These are phyloP conservation scores for Coemansia sp. DNA, from an alignment of 192 early-diverging fungal genomes.

Conservation along the genomic window DNA sequence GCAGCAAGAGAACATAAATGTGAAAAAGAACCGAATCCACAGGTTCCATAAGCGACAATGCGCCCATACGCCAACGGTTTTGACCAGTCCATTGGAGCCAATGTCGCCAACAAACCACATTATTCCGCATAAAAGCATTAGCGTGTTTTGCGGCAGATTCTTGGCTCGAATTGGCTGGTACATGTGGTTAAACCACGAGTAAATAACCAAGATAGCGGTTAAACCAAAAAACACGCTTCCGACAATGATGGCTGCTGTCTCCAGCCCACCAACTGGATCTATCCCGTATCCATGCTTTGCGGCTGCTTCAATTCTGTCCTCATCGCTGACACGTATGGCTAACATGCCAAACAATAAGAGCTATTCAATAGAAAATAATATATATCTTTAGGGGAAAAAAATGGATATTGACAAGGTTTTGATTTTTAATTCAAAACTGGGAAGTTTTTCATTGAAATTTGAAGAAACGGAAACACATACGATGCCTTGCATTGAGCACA, in stretches of 20 bases:
- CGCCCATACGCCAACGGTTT: slow-evolving; percentile 18
- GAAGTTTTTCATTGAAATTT: too few relatives aligned
- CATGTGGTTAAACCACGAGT: slow-evolving; percentile 28
- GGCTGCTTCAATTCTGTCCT: slow-evolving; percentile 1
- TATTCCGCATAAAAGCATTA: slow-evolving; percentile 17
- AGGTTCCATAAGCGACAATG: slow-evolving; percentile 38
- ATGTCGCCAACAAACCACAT: slow-evolving; percentile 41
- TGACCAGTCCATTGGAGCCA: slow-evolving; percentile 30
- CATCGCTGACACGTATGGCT: neutral
- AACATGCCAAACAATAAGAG: slow-evolving; percentile 6
- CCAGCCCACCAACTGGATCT: slow-evolving; percentile 12
- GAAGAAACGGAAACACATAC: too few relatives aligned
- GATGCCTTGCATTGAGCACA: neutral
- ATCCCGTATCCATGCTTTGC: slow-evolving; percentile 5
- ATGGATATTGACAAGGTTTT: neutral
- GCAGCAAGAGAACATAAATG: slow-evolving; percentile 35
- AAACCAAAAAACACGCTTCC: slow-evolving; percentile 14
- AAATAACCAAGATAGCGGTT: slow-evolving; percentile 14
- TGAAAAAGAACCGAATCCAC: slow-evolving; percentile 36
- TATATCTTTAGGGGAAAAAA: neutral
- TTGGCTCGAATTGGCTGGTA: slow-evolving; percentile 45
- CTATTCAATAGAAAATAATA: slow-evolving; percentile 2
- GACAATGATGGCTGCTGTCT: slow-evolving; percentile 15
- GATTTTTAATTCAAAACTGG: neutral
- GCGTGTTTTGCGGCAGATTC: slow-evolving; percentile 23